Conservation (phyloP, 345 rosid species). For the Dimocarpus longan region DNA sequence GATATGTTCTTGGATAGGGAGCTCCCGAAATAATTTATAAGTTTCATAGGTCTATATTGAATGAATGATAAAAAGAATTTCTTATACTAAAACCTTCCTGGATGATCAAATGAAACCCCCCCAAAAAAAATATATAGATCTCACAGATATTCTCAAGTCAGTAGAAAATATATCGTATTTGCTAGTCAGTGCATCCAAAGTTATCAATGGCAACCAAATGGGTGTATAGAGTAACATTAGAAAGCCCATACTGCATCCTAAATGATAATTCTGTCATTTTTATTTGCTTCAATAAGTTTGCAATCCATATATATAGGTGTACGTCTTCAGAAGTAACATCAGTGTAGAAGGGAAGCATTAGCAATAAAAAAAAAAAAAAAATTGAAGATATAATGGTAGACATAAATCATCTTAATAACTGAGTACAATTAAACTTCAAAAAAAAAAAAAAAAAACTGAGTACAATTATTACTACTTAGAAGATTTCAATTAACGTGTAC, state of each 20-base stretch:
- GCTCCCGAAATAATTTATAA: not conserved
- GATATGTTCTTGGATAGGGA: not conserved
- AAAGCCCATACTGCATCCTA: not conserved
- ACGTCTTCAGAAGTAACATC: not conserved
- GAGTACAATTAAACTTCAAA: too few relatives aligned
- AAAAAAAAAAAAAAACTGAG: too few relatives aligned
- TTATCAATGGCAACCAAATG: slow-evolving; percentile 4
- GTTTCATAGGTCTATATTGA: not conserved
- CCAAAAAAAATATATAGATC: too few relatives aligned
- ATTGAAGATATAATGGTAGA: not conserved
- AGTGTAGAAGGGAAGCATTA: not conserved
- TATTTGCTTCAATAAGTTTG: not conserved
- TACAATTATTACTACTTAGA: not conserved
- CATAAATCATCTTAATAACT: not conserved
- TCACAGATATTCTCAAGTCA: not conserved
- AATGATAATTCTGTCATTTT: not conserved
- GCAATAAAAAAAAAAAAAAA: not conserved
- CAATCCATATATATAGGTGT: not conserved
- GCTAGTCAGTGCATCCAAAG: not conserved
- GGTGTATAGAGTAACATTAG: not conserved
- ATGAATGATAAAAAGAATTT: too few relatives aligned
- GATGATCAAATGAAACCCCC: not conserved
- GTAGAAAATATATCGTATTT: not conserved
- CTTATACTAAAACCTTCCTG: not conserved
- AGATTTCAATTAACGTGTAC: not conserved